Evolutionary conservation across 129 eudicot species (phyloP), one percentile per base, ranked within the genome.

Genomic region (Centella asiatica): DNA sequence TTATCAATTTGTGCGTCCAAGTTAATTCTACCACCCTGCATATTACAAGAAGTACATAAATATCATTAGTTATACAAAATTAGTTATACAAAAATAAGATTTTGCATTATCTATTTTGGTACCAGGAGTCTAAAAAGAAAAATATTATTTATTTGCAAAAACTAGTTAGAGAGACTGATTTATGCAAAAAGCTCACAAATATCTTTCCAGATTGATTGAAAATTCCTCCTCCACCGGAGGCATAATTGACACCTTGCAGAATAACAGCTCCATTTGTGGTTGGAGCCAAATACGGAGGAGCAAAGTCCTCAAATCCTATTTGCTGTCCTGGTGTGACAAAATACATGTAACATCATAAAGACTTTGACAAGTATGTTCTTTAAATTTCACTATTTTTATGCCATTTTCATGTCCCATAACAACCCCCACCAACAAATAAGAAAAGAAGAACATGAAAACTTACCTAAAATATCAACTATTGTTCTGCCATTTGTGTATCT

Each of bases 181-280:
- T 26, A 67, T n/a, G 44, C 25, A 50, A 25, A 33, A 62, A 33
- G 24, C 97, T 76, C 79, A 90, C 95, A 64, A 90, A 90, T n/a
- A 90, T 75, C 64, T 71, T 54, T 57, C 97, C 95, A 20, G 95
- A 86, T 24, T 70, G 1, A 74, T 86, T 83, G 14, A 86, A 72
- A 72, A 90, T 90, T 25, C 97, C 97, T 20, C 89, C 97, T 27
- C 93, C 97, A 49, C 97, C 97, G 46, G 97, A 90, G 71, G 95
- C 97, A 68, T 83, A 90, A 74, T 86, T 90, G 29, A 90, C 95
- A 57, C 97, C 97, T 24, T 78, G 37, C 51, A 86, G 70, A 64
- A 81, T 45, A 14, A 74, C 59, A n/a, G 68, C 40, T 48, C 97
- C 97, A 4, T 44, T 47, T 24, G 95, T 86, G 14, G 77, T 83